phyloP scores from a whole-genome alignment of 305 asterid genomes.

The Fraxinus dipetala region DNA sequence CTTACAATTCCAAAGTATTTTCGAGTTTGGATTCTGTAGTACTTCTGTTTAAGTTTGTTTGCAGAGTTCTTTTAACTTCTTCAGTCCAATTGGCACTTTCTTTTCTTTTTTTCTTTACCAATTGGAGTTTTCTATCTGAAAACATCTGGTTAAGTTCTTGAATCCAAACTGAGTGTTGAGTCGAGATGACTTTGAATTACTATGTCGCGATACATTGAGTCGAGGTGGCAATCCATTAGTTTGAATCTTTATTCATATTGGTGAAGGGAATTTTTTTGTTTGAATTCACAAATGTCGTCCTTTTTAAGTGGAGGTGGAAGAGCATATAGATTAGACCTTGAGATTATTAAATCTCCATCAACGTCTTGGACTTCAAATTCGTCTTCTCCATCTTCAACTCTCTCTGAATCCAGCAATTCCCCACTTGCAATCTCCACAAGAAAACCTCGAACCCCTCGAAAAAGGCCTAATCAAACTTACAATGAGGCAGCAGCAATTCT shows the following conservation, averaged over 20 bases:
- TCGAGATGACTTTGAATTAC: not conserved
- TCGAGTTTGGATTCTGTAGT: not conserved
- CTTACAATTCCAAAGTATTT: not conserved
- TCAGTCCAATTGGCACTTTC: not conserved
- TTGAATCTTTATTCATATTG: not conserved
- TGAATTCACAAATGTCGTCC: slow-evolving; percentile 33
- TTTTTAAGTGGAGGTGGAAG: slow-evolving; percentile 45
- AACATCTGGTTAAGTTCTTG: not conserved
- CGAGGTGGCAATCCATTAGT: not conserved
- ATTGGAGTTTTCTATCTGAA: not conserved
- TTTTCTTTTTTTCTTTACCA: not conserved
- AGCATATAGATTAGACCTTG: slow-evolving; percentile 40
- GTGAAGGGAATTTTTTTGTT: not conserved
- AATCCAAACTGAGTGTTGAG: not conserved
- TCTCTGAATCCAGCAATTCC: slow-evolving; percentile 76
- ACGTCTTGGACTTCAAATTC: slow-evolving; percentile 45
- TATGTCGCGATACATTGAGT: not conserved
- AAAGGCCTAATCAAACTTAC: slow-evolving; percentile 80
- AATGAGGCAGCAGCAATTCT: slow-evolving; percentile 84
- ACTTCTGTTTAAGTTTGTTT: not conserved
- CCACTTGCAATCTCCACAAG: slow-evolving; percentile 63
- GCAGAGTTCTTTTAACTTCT: not conserved
- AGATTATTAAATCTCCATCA: slow-evolving; percentile 41
- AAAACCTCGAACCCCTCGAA: slow-evolving; percentile 83
- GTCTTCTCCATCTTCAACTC: slow-evolving; percentile 79